These are phyloP conservation scores for Albizia julibrissin DNA, from an alignment of 306 rosid species.

Conservation along the genomic window DNA sequence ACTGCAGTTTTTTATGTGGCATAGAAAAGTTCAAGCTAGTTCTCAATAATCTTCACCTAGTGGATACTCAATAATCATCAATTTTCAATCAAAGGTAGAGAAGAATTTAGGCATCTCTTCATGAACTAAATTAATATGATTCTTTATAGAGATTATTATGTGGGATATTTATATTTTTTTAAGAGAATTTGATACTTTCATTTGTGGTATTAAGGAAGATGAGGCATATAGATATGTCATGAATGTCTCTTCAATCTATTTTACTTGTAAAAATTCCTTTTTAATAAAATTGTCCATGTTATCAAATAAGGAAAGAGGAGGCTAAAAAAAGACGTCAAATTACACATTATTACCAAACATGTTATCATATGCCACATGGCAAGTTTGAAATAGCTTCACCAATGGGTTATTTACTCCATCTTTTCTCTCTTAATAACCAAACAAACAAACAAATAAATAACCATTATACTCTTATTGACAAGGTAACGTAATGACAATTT, in stretches of 20 bases:
- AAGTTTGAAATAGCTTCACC: not conserved
- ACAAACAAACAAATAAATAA: not conserved
- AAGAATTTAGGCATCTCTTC: not conserved
- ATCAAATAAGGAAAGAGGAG: no score
- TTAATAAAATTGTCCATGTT: no score
- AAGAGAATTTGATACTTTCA: no score
- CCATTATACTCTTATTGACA: not conserved
- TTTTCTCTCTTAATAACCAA: not conserved
- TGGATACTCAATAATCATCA: no score
- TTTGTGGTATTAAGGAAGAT: no score
- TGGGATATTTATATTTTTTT: not conserved
- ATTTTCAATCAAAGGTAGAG: not conserved
- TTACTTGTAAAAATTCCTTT: no score
- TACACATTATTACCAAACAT: not conserved
- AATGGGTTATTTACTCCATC: not conserved
- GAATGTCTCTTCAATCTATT: no score
- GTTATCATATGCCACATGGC: not conserved
- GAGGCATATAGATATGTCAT: no score
- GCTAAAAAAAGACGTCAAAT: not conserved
- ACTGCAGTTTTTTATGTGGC: no score
- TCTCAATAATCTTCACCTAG: no score
- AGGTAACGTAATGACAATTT: not conserved
- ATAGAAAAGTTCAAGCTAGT: no score
- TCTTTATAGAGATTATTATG: no score
- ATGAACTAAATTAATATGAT: not conserved